Conservation (phyloP, 2,329 filamentous ascomycete species). For the Neoscytalidium dimidiatum region DNA sequence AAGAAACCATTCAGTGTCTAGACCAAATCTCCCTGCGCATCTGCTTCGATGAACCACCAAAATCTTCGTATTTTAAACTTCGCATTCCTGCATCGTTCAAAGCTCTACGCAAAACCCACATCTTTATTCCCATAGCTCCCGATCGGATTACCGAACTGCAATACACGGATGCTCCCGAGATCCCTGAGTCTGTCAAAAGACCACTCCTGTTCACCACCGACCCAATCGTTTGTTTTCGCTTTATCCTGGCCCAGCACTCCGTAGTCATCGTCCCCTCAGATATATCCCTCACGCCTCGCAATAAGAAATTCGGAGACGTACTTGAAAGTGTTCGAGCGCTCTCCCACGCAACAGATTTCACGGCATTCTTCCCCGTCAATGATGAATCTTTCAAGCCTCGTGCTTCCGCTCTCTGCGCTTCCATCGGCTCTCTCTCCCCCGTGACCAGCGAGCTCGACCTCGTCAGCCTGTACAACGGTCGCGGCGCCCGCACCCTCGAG, state of each 20-base stretch:
- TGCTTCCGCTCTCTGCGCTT: not conserved
- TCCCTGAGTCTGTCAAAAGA: not conserved
- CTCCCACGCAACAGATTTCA: not conserved
- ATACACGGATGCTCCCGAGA: not conserved
- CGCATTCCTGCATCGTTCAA: not conserved
- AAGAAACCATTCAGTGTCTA: not conserved
- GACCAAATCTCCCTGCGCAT: not conserved
- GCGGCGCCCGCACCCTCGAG: not conserved
- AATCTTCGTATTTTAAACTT: not conserved
- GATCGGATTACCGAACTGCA: not conserved
- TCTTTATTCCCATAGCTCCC: not conserved
- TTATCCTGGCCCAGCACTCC: not conserved
- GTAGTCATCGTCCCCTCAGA: not conserved
- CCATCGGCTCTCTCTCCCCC: not conserved
- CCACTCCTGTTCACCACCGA: not conserved
- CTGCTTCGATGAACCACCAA: not conserved
- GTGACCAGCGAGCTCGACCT: not conserved
- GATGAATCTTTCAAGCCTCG: not conserved
- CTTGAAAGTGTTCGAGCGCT: not conserved
- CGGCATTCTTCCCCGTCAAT: not conserved
- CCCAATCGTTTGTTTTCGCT: not conserved
- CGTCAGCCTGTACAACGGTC: not conserved
- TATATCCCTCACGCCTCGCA: not conserved
- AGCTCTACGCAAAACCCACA: not conserved
- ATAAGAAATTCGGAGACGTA: not conserved